phyloP scores from a whole-genome alignment of 2,329 filamentous ascomycete species.

The Orbilia quercus region DNA sequence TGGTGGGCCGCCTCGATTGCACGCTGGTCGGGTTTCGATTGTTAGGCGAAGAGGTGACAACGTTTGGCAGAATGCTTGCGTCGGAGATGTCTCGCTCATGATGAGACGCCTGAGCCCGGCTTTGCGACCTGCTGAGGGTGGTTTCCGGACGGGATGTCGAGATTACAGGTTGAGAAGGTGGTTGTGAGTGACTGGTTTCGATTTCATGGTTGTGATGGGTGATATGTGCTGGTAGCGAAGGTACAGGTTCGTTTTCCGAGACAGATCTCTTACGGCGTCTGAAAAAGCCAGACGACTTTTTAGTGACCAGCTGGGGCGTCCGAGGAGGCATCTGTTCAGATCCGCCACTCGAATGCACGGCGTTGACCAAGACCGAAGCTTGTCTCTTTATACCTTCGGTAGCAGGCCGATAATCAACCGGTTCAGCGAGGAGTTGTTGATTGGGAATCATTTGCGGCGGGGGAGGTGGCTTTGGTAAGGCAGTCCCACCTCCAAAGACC shows the following conservation, averaged over 20 bases:
- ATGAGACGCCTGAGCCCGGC: constrained; percentile 24
- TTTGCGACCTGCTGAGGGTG: constrained; percentile 37
- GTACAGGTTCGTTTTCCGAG: constrained; percentile 71
- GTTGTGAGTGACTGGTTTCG: constrained; percentile 85
- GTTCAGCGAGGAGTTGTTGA: constrained; percentile 41
- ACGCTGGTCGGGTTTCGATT: constrained; percentile 25
- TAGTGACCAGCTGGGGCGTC: constrained; percentile 66
- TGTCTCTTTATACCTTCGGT: constrained; percentile 57
- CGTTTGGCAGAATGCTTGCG: constrained; percentile 32
- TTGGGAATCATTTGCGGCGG: constrained; percentile 52
- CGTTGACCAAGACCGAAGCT: constrained; percentile 35
- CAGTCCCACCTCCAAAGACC: constrained; percentile 74
- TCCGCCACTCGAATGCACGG: constrained; percentile 65
- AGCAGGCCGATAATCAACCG: constrained; percentile 12
- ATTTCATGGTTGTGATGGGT: constrained; percentile 72
- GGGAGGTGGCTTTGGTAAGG: constrained; percentile 46
- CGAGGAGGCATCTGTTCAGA: constrained; percentile 63
- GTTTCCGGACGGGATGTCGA: constrained; percentile 45
- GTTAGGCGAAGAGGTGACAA: constrained; percentile 35
- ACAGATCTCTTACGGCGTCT: constrained; percentile 90
- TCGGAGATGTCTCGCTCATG: constrained; percentile 50
- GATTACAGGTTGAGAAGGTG: constrained; percentile 69
- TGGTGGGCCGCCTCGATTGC: constrained; percentile 44
- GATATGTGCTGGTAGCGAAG: constrained; percentile 68
- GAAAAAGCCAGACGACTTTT: constrained; percentile 96